Evolutionary conservation across 2,329 filamentous ascomycete genomes (phyloP), one percentile per base, ranked within the genome.

Genomic region (Septoria linicola): DNA sequence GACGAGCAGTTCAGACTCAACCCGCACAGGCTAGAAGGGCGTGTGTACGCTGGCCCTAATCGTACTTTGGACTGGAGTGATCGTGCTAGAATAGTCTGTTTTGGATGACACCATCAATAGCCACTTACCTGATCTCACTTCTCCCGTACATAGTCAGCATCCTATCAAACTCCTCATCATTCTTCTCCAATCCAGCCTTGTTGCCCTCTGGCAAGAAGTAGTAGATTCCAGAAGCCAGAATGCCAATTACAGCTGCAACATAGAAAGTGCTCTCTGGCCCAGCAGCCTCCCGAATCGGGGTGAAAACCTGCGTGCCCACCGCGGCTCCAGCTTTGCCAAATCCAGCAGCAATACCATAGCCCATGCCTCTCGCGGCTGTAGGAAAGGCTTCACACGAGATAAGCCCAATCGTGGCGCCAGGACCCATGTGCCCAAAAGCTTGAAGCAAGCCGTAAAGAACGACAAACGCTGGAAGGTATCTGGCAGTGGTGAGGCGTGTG

Each of bases 401-500:
- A 2, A 80, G 65, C 1, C 76, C 76, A 3, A 80, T 69, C 65
- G 76, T 79, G 34, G 77, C 73, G 0, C 77, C 77, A 0, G 77
- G 77, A 0, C 77, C 77, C 46, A 79, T 62, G 49, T 79, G 76
- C 0, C 76, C 75, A 1, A 70, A 73, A 19, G 70, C 73, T 54
- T 76, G 74, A 70, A 80, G 75, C 3, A 79, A 63, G 1, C 76
- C 77, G 55, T 79, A 80, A 50, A 79, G 73, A 13, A 79, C 68
- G 8, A 80, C 71, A 57, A 80, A 80, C 3, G 77, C 69, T 0
- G 77, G 75, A 3, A 79, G 63, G n/a, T n/a, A n/a, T 13, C 56
- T 51, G n/a, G 58, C 49, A 41, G 77, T 69, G 11, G 72, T 75
- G 55, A 80, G 71, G 32, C 71, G 63, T 31, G 76, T 63, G 55